Evolutionary conservation across 2,329 filamentous ascomycete genomes (phyloP), one percentile per base, ranked within the genome.

Genomic region (Alternaria burnsii): DNA sequence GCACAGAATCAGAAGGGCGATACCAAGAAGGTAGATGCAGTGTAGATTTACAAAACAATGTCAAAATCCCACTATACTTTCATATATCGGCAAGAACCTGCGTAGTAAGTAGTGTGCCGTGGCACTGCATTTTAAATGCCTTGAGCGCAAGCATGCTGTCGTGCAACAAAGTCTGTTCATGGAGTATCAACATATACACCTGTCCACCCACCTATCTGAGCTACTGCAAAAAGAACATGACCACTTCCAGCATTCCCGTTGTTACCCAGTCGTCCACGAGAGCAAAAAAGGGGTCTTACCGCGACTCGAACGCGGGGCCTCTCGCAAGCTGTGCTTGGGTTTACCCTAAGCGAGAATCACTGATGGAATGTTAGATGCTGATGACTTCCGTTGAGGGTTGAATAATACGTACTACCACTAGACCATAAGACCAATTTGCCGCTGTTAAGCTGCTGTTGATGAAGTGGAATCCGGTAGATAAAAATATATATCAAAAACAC

Each of bases 291-390:
- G 47, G 60, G 60, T 63, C 57, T 52, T 63, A 55, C 60, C 60
- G 60, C 60, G 60, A 63, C 60, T 63, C 60, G 60, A 63, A 77
- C 75, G 72, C 73, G 74, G 74, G 75, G 72, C 75, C 73, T 77
- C 74, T 74, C 72, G 74, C 74, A 63, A 63, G 52, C 46, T 32
- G 9, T 59, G 46, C 51, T 62, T 36, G 50, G 56, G 59, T 54
- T 46, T 56, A 76, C 86, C 86, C 87, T 88, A 88, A 88, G 87
- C 86, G 86, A 87, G 86, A 88, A 89, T 88, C 86, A 88, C 32
- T 36, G 14, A 36, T 7, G 9, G 16, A 0, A 36, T 36, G 32
- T 36, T 36, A 36, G 32, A 36, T 36, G 14, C 0, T 16, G 32
- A 8, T 4, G 4, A n/a, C n/a, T n/a, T n/a, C n/a, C n/a, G n/a